Evolutionary conservation across 2,329 filamentous ascomycete species (phyloP), one percentile per base, ranked within the genome.

Genomic region (Lachnellula arida): DNA sequence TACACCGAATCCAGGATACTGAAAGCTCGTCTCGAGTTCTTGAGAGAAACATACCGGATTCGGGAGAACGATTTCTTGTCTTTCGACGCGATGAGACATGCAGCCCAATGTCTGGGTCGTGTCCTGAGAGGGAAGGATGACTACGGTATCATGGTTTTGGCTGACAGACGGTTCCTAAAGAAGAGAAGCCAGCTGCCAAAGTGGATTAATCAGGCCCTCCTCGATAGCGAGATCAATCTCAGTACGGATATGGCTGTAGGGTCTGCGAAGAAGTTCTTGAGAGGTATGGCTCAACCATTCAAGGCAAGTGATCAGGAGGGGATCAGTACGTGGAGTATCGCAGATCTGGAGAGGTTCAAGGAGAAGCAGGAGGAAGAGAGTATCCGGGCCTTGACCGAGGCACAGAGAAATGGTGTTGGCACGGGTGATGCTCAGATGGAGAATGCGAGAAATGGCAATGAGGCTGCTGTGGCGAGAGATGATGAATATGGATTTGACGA

Each of bases 81-180:
- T 19, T 99, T 99, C 78, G 94, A 99, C 70, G 94, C 94, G 22
- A 99, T 99, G 93, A 86, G 94, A n/a, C 94, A 99, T 70, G 94
- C 94, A 14, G 93, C 94, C 0, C 94, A 99, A 70, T 99, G 94
- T 68, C 78, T 99, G 1, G 95, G 94, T 14, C 92, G 94, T 70
- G 94, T 99, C 44, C 77, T 99, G 60, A 82, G 94, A 66, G 94
- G 94, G 23, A 99, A 99, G 72, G 95, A 99, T 69, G 94, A 99
- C 73, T 99, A 99, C 72, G 94, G 94, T n/a, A 90, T 99, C 77
- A 99, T 99, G 94, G 93, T 99, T 4, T 79, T 99, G 28, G 94
- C 95, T 2, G 94, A 99, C 71, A 86, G 90, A 43, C 85, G 94
- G 17, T 99, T 97, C 72, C 87, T 91, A 70, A 95, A 94, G 76